Evolutionary conservation across 768 basidiomycete species (phyloP), one percentile per base, ranked within the genome.

Genomic region (Termitomyces sp.): DNA sequence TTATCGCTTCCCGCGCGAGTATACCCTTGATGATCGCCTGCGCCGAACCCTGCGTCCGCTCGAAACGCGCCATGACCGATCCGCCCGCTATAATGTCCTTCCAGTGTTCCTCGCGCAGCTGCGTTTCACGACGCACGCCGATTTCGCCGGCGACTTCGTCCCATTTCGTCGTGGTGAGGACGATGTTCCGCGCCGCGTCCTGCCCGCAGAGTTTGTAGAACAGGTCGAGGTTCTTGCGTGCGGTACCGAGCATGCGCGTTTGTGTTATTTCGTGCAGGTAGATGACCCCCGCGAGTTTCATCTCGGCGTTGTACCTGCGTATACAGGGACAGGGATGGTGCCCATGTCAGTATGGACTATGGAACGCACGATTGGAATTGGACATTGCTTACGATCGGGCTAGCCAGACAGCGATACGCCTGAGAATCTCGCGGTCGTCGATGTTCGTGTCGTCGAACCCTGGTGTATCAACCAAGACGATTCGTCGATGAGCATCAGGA

Each of bases 391-490:
- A 68, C 69, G 65, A 60, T 33, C 54, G 40, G 26, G 61, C 57
- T 2, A 65, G 40, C 64, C 65, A 65, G 30, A 51, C 58, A 12
- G 66, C 64, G 32, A 64, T 65, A 3, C 64, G 62, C n/a, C 57
- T 53, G 8, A 68, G 43, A 26, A 68, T 66, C 40, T 63, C 63
- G 6, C 48, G 26, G 33, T 68, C 65, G 5, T 57, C 56, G 20
- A 23, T 16, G 33, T 41, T 49, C 2, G 67, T 65, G 52, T 66
- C 62, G 36, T 68, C 66, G 35, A 68, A 68, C 8, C 67, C 67
- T n/a, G 67, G 67, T 1, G 67, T 68, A 35, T 68, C 67, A 14
- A 68, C 52, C 3, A 68, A 23, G 43, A 67, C 56, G 13, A 67
- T 35, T 3, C 66, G 64, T 9, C 54, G 57, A 40, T 57, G 14